Evolutionary conservation across 495 filamentous ascomycete species (phyloP), one percentile per base, ranked within the genome.

Genomic region (Lichina pygmaea): DNA sequence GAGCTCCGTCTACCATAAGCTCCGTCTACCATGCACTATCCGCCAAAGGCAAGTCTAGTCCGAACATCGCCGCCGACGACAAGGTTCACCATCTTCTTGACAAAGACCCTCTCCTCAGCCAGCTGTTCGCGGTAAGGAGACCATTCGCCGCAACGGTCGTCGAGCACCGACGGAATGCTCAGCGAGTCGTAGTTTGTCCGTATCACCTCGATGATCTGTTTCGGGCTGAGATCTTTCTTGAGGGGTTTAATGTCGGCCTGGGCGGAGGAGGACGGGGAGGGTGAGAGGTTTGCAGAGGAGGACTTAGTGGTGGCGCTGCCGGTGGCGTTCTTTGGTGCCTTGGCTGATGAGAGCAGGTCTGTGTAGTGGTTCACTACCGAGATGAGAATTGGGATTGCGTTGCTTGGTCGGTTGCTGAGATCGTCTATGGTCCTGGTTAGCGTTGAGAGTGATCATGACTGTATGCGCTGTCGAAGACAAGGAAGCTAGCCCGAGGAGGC

Each of bases 131-230:
- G 36, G 13, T 39, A 39, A 5, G 1, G 10, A 11, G 36, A 5
- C 36, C 36, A 39, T 11, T 11, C 36, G 36, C 11, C 13, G 24
- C 24, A 24, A 6, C 13, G 36, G 6, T 11, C 10, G 13, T 11
- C 11, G 10, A 15, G 13, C 11, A 39, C 81, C 8, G 77, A 69
- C 56, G 86, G 77, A 44, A 95, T 82, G 48, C 74, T 82, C 53
- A 97, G 62, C 37, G 81, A 91, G 59, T 97, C 89, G 54, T 93
- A 95, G 0, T 89, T 89, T 56, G 85, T 77, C 63, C 89, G 91
- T 53, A 97, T 94, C 44, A 94, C 81, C 48, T 77, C 78, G 34
- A 75, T 76, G 12, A 97, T 82, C 60, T 94, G 81, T 8, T 72
- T 62, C 30, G 82, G 86, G 43, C 78, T 84, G 32, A 94, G 58